These are phyloP conservation scores for Citrullus mucosospermus DNA, from an alignment of 306 rosid species.

Conservation along the genomic window DNA sequence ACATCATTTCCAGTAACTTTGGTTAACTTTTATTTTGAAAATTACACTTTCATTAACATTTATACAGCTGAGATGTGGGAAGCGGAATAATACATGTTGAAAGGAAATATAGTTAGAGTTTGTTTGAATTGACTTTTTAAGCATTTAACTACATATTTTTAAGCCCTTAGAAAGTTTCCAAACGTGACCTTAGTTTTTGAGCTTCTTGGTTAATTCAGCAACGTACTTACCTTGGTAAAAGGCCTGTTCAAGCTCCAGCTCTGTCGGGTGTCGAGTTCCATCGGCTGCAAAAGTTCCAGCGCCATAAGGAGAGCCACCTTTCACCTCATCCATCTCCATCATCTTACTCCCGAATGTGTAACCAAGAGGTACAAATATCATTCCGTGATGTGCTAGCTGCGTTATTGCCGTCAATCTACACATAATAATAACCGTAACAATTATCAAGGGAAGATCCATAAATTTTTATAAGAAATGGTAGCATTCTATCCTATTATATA, in stretches of 20 bases:
- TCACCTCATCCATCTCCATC: constrained; percentile 76
- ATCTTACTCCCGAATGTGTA: constrained; percentile 79
- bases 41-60: too few relatives aligned
- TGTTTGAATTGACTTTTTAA: too few relatives aligned
- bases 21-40: too few relatives aligned
- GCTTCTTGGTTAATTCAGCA: constrained; percentile 59
- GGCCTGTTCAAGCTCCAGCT: constrained; percentile 68
- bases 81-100: not conserved
- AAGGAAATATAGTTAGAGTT: not conserved
- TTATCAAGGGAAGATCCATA: not conserved
- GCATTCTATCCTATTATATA: not conserved
- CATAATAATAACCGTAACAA: not conserved
- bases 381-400: constrained; percentile 91
- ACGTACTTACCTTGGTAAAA: constrained; percentile 76
- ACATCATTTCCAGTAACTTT: not conserved
- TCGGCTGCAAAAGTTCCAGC: constrained; percentile 89
- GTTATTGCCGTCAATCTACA: constrained; percentile 63
- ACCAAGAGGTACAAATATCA: constrained; percentile 81
- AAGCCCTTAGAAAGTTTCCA: too few relatives aligned
- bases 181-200: constrained; percentile 21
- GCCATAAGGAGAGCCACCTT: constrained; percentile 84
- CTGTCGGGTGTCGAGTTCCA: constrained; percentile 77
- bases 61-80: not conserved
- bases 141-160: too few relatives aligned
- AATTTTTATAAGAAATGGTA: not conserved